phyloP scores from a whole-genome alignment of 257 asterid genomes.

The Plantago major region DNA sequence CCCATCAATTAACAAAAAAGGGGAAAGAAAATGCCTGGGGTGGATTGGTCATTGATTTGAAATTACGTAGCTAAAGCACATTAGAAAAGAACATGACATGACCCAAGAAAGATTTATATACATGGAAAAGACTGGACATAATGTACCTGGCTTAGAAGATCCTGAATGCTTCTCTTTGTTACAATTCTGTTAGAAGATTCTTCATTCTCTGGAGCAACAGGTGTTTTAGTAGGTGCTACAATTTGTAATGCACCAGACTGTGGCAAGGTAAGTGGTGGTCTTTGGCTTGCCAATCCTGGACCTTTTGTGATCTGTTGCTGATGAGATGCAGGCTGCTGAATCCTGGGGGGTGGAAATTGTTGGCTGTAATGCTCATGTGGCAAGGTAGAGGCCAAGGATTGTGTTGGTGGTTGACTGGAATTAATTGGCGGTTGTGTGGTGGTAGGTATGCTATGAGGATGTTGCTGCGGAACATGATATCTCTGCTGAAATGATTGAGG shows the following conservation, averaged over 20 bases:
- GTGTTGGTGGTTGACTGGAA: conserved; percentile 46
- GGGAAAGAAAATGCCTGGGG: no score
- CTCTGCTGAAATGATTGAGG: conserved; percentile 66
- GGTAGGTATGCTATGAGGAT: conserved; percentile 42
- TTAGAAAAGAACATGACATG: neutral
- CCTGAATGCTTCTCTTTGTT: conserved; percentile 85
- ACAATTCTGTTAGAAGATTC: conserved; percentile 56
- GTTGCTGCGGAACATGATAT: conserved; percentile 53
- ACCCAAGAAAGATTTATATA: no score
- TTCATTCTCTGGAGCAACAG: conserved; percentile 42
- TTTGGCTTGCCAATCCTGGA: conserved; percentile 56
- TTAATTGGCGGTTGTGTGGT: conserved; percentile 42
- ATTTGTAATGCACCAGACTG: conserved; percentile 39
- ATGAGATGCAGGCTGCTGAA: conserved; percentile 48
- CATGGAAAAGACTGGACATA: no score
- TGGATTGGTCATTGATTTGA: no score
- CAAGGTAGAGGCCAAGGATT: conserved; percentile 45
- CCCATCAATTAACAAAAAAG: no score
- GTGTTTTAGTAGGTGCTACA: conserved; percentile 34
- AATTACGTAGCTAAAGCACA: no score
- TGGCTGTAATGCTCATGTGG: conserved; percentile 54
- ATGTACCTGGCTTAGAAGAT: conserved; percentile 67
- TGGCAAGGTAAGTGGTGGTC: conserved; percentile 42
- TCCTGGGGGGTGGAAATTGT: conserved; percentile 55
- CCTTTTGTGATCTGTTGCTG: conserved; percentile 61